These are phyloP conservation scores for Yarrowia hollandica DNA, from an alignment of 805 yeast genomes.

Conservation along the genomic window DNA sequence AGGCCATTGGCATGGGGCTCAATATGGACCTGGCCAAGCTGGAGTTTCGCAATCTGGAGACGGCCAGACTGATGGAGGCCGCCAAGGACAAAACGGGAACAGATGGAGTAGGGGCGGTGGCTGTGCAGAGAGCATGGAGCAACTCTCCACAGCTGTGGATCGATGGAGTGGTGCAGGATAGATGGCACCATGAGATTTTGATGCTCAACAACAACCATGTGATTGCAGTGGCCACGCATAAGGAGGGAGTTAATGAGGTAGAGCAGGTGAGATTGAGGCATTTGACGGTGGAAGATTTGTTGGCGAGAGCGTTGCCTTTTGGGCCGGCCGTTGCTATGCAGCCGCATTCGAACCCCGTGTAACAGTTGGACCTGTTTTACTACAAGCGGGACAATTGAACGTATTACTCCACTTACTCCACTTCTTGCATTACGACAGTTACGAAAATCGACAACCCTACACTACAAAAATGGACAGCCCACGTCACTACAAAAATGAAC, in stretches of 20 bases:
- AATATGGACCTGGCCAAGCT: constrained; percentile 41
- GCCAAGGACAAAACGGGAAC: constrained; percentile 9
- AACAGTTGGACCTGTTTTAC: too few species aligned
- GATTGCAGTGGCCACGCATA: constrained; percentile 24
- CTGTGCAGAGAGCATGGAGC: constrained; percentile 19
- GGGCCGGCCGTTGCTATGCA: constrained; percentile 23
- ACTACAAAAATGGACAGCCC: too few species aligned
- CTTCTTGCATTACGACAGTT: too few species aligned
- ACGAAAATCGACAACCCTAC: too few species aligned
- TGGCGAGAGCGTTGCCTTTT: constrained; percentile 13
- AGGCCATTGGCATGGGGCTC: constrained; percentile 64
- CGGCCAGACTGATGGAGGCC: constrained; percentile 27
- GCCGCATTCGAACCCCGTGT: constrained; percentile 6
- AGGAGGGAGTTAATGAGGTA: neutral
- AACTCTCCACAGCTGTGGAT: constrained; percentile 17
- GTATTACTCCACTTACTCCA: too few species aligned
- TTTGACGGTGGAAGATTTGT: constrained; percentile 4
- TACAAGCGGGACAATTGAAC: too few species aligned
- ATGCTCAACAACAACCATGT: constrained; percentile 24
- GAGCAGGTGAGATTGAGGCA: constrained; percentile 3
- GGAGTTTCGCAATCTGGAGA: constrained; percentile 37
- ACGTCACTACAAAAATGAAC: too few species aligned
- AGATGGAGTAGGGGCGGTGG: neutral
- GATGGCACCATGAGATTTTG: constrained; percentile 29
- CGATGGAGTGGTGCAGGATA: constrained; percentile 22